Conservation (phyloP, 1,139 yeast species). For the Arxiozyma slooffiae region DNA sequence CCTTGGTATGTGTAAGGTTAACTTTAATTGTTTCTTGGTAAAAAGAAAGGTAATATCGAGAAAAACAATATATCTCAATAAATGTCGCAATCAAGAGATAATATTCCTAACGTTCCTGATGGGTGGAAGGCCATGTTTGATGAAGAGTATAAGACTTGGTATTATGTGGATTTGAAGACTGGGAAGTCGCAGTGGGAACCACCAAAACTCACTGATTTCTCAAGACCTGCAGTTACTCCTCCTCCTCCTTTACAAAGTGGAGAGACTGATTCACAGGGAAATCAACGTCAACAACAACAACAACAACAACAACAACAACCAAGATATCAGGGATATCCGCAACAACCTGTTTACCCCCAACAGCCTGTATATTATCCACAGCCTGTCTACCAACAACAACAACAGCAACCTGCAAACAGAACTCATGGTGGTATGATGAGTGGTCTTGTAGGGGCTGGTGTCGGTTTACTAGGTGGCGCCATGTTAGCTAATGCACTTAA, state of each 20-base stretch:
- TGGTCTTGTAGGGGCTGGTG: constrained; percentile 67
- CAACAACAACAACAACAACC: constrained; percentile 10
- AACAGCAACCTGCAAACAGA: constrained; percentile 16
- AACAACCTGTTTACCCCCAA: constrained; percentile 9
- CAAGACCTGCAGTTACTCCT: constrained; percentile 23
- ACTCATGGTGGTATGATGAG: constrained; percentile 32
- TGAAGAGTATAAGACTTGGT: constrained; percentile 66
- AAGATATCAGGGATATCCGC: constrained; percentile 10
- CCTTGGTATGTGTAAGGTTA: no score
- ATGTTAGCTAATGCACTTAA: constrained; percentile 35
- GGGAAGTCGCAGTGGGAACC: constrained; percentile 87
- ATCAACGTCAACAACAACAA: not conserved
- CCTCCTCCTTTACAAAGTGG: constrained; percentile 18
- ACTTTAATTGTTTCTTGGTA: no score
- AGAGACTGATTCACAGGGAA: constrained; percentile 2
- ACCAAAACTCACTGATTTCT: constrained; percentile 52
- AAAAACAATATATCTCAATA: not conserved
- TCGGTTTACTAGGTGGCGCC: constrained; percentile 71
- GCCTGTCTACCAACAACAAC: constrained; percentile 19
- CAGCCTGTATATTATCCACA: constrained; percentile 32
- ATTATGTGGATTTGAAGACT: constrained; percentile 62
- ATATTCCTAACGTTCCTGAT: constrained; percentile 48
- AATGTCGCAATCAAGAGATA: constrained; percentile 50
- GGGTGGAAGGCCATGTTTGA: constrained; percentile 91
- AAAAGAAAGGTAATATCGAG: no score